Evolutionary conservation across 164 flowering plant species (phyloP), one percentile per base, ranked within the genome.

Genomic region (Tetrastigma voinierianum): DNA sequence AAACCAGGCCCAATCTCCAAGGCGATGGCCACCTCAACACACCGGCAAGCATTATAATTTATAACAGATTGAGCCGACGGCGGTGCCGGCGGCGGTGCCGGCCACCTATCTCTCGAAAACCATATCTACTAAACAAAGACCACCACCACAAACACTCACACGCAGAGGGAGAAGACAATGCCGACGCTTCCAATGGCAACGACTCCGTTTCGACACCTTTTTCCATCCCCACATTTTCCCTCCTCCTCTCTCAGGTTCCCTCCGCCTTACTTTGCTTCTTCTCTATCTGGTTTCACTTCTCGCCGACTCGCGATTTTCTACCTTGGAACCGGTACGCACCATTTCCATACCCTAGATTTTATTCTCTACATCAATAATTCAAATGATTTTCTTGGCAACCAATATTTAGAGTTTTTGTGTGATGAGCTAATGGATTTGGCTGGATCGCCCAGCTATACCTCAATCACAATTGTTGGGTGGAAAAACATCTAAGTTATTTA

Each of bases 241-340:
- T 21, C 61, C 6, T 23, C 56, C 9, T 60, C 62, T 20, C 16
- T 53, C 15, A 46, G 18, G 13, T 45, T 46, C 15, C 40, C 66
- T 43, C 8, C 67, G 19, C 1, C 24, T 46, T 15, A n/a, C 52
- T 61, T 14, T 59, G 18, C 57, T 55, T 17, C 46, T 43, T 59
- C 55, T 46, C 48, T 57, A 2, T 21, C 9, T 32, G 16, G 45
- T 67, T 65, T 66, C 16, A 57, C 24, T 32, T 76, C 82, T 46
- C 74, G 82, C 17, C 71, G 82, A 46, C 61, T 76, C 43, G 73
- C 80, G 24, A 76, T 79, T 51, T 40, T 79, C 43, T 77, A 76
- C 47, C 80, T 79, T 9, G 77, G 77, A 45, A 40, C 72, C n/a
- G 80, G 82, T 79, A 63, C 11, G 54, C 45, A 4, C 59, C 16